Conservation (phyloP, 345 rosid species). For the Citrus medica region DNA sequence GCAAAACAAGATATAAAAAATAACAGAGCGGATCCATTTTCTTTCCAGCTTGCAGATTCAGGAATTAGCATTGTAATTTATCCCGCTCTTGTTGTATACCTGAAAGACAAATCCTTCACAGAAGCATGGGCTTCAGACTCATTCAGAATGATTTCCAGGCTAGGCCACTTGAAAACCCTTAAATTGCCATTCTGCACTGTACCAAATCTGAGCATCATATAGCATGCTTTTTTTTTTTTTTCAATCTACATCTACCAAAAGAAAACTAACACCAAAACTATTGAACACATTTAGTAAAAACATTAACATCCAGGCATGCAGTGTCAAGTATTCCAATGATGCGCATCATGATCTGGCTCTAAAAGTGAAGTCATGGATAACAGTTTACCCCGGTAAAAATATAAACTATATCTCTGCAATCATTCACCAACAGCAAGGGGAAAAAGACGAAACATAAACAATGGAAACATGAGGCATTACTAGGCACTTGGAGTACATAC, state of each 20-base stretch:
- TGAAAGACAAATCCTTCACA: conserved; percentile 70
- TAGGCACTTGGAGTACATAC: background rate
- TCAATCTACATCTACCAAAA: background rate
- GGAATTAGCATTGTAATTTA: conserved; percentile 10
- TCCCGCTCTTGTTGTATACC: conserved; percentile 35
- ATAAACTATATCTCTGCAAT: background rate
- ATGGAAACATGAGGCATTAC: background rate
- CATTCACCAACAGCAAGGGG: background rate
- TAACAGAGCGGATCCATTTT: background rate
- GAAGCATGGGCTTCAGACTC: conserved; percentile 67
- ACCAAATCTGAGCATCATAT: conserved; percentile 39
- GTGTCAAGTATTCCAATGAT: background rate
- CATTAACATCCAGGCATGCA: background rate
- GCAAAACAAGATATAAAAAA: conserved; percentile 8
- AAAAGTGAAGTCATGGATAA: background rate
- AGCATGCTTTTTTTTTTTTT: conserved; percentile 4
- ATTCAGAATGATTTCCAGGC: conserved; percentile 62
- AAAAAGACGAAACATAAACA: background rate
- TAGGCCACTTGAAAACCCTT: conserved; percentile 88
- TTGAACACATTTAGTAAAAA: background rate
- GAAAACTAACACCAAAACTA: background rate
- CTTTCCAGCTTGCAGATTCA: background rate
- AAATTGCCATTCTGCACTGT: conserved; percentile 88
- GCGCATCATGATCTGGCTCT: background rate
- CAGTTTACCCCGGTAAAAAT: background rate